Evolutionary conservation across 2,329 filamentous ascomycete genomes (phyloP), one percentile per base, ranked within the genome.

Genomic region (Hypoxylon sp.): DNA sequence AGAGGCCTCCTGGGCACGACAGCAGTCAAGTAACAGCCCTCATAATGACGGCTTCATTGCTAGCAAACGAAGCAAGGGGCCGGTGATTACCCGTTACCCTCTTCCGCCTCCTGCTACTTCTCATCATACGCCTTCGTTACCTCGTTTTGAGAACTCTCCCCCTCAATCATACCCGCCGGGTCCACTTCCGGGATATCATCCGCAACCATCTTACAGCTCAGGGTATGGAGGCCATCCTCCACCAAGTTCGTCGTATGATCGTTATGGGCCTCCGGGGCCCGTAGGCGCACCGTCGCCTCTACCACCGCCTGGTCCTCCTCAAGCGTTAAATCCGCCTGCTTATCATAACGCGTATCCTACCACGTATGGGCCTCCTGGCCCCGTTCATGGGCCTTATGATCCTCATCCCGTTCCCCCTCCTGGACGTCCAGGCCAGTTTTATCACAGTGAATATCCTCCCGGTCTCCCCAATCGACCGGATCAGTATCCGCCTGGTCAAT

Each of bases 61-160:
- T 16, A 55, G 55, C 21, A 77, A 73, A 62, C 69, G 73, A 52
- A 64, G 64, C 30, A 78, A 75, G 59, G 75, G 74, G 4, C 75
- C 76, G 8, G 68, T 77, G 16, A 74, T 78, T 32, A 77, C 75
- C 16, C 75, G 75, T 41, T 78, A 77, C 30, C 71, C 74, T 14
- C 71, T 70, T 41, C 76, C 76, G 5, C 61, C 64, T 54, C 62
- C 67, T 11, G 68, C 60, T 9, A 52, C 67, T 53, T 65, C 68
- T 57, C 65, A 70, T 19, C 70, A 63, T 3, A 58, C 65, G 9
- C 62, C 67, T 37, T 34, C 59, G 50, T 59, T 67, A n/a, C 54
- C 57, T 39, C 71, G 55, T 39, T 71, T 68, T 25, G 65, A 68
- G 25, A 63, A 41, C 43, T 32, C 62, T 4, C 59, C 56, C 19